Conservation (phyloP, 805 yeast genomes). For the Yarrowia sp. region DNA sequence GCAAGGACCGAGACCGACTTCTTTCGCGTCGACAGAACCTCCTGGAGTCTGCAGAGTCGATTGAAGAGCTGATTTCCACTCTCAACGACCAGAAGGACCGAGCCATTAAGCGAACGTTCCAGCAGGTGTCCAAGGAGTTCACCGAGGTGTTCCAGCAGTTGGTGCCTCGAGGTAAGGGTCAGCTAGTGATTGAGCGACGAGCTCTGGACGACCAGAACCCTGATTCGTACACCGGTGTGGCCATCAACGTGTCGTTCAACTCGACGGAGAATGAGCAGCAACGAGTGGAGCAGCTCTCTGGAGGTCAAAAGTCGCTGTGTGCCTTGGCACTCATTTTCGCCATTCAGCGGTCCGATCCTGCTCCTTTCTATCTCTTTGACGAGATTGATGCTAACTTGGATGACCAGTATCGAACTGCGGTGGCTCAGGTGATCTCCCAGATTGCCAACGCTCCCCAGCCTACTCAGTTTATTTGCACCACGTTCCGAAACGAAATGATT, state of each 20-base stretch:
- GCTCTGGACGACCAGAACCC: slow-evolving; percentile 38
- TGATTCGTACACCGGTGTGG: slow-evolving; percentile 69
- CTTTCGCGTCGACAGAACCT: slow-evolving; percentile 71
- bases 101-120: slow-evolving; percentile 80
- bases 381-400: slow-evolving; percentile 97
- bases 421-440: slow-evolving; percentile 74
- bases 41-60: slow-evolving; percentile 71
- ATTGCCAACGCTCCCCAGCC: slow-evolving; percentile 56
- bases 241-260: slow-evolving; percentile 88
- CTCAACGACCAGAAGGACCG: slow-evolving; percentile 80
- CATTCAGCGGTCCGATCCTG: slow-evolving; percentile 93
- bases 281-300: slow-evolving; percentile 88
- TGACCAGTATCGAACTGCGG: slow-evolving; percentile 86
- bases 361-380: slow-evolving; percentile 94
- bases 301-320: slow-evolving; percentile 97
- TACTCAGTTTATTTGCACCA: slow-evolving; percentile 95
- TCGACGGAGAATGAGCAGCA: slow-evolving; percentile 85
- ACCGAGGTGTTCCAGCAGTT: slow-evolving; percentile 75
- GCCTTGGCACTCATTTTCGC: slow-evolving; percentile 94
- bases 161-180: slow-evolving; percentile 85
- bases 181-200: slow-evolving; percentile 66
- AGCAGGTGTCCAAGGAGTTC: slow-evolving; percentile 76
- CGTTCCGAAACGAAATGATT: slow-evolving; percentile 92
- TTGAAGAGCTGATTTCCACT: slow-evolving; percentile 70
- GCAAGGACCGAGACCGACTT: slow-evolving; percentile 73